Conservation (phyloP, 768 basidiomycete species). For the Cubamyces lactineus region DNA sequence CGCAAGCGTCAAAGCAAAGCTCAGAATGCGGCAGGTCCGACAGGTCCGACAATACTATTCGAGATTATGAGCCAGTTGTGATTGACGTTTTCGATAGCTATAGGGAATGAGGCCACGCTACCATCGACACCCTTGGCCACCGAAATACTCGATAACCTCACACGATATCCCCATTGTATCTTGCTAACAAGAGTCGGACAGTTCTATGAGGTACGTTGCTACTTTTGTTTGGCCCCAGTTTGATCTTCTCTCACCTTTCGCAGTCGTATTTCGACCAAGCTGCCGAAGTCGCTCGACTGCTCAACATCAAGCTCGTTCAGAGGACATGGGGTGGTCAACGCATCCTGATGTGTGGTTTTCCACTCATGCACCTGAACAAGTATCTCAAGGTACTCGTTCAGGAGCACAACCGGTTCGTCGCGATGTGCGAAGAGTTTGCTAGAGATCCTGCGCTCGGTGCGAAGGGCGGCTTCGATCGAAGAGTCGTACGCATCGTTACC, state of each 20-base stretch:
- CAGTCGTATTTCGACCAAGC: slow-evolving; percentile 97
- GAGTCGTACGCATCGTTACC: slow-evolving; percentile 85
- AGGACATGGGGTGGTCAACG: slow-evolving; percentile 71
- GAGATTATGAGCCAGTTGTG: no score
- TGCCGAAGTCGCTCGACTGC: slow-evolving; percentile 67
- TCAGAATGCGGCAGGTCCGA: slow-evolving; percentile 1
- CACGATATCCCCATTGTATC: slow-evolving; percentile 83
- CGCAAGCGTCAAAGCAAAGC: slow-evolving; percentile 5
- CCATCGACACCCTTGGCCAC: slow-evolving; percentile 60
- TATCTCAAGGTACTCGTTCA: slow-evolving; percentile 86
- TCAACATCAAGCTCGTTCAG: slow-evolving; percentile 83
- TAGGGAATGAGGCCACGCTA: neutral
- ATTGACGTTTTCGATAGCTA: no score
- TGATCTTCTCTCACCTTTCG: no score
- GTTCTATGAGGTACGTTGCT: slow-evolving; percentile 81
- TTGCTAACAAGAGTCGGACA: slow-evolving; percentile 91
- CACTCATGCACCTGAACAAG: slow-evolving; percentile 80
- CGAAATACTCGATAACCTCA: slow-evolving; percentile 72
- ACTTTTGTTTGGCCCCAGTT: neutral
- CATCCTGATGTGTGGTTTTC: slow-evolving; percentile 91
- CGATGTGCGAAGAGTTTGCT: slow-evolving; percentile 92
- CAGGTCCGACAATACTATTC: neutral
- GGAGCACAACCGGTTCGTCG: slow-evolving; percentile 81
- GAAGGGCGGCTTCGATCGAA: slow-evolving; percentile 71
- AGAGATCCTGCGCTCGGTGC: slow-evolving; percentile 47